Percentiles rank a stretch among this genome's conserved stretches.
phyloP scores from a whole-genome alignment of 495 filamentous ascomycete genomes.

The Aspergillus haitiensis region DNA sequence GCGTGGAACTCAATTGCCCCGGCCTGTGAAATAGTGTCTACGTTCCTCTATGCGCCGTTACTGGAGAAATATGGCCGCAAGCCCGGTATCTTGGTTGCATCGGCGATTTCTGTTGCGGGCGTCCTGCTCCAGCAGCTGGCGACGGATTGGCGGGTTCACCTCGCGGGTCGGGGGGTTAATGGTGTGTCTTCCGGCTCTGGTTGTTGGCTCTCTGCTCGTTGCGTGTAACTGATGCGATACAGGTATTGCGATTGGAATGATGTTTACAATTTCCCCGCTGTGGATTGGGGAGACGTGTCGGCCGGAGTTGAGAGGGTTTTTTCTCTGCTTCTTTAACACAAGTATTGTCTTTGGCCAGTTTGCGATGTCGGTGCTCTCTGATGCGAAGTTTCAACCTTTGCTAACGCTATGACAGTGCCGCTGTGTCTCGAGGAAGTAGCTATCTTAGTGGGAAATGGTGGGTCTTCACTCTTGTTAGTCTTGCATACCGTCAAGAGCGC shows the following conservation, averaged over 20 bases:
- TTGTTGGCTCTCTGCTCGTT: neutral
- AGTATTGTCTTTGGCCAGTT: constrained; percentile 29
- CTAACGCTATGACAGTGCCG: constrained; percentile 9
- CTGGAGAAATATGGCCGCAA: constrained; percentile 28
- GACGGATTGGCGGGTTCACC: constrained; percentile 23
- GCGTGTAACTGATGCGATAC: neutral
- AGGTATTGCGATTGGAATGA: constrained; percentile 18
- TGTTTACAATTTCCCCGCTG: constrained; percentile 28
- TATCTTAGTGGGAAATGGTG: constrained; percentile 12
- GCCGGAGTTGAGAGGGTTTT: constrained; percentile 29
- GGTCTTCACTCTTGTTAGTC: neutral
- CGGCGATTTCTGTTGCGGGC: constrained; percentile 19
- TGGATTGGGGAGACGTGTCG: constrained; percentile 33
- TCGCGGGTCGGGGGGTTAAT: constrained; percentile 26
- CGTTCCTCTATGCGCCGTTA: constrained; percentile 21
- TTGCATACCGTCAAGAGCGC: neutral
- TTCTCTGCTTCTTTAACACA: constrained; percentile 31
- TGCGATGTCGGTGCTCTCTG: constrained; percentile 17
- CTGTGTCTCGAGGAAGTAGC: constrained; percentile 8
- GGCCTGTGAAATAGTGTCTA: constrained; percentile 22
- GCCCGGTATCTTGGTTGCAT: constrained; percentile 24
- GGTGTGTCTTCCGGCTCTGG: constrained; percentile 3
- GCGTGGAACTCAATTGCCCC: constrained; percentile 20
- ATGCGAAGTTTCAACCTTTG: neutral
- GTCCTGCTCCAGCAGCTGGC: constrained; percentile 27